Evolutionary conservation across 805 yeast genomes (phyloP).

Genomic region (Candida yuanshanica): DNA sequence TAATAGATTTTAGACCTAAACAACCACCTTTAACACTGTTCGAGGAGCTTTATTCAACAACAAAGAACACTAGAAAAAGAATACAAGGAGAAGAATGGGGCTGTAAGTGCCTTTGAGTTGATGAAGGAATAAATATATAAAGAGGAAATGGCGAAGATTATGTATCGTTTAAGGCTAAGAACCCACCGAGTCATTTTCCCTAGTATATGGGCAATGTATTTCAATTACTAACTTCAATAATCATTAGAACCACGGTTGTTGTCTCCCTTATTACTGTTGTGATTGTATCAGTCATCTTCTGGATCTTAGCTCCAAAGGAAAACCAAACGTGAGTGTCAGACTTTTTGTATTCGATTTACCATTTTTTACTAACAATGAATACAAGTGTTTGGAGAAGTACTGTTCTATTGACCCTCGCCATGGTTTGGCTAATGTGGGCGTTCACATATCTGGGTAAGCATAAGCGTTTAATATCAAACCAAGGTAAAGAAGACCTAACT

Average conservation of each 20-base stretch:
- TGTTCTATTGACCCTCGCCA: conserved; percentile 57
- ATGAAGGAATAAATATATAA: too few species aligned
- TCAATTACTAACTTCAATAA: background rate
- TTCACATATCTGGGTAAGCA: conserved; percentile 66
- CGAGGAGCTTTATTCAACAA: too few species aligned
- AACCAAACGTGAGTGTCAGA: conserved; percentile 52
- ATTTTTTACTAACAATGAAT: conserved; percentile 3
- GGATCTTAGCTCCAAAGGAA: conserved; percentile 83
- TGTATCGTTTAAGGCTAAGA: too few species aligned
- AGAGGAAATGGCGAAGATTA: too few species aligned
- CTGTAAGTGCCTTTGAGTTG: too few species aligned
- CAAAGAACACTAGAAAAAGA: too few species aligned
- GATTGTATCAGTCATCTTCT: conserved; percentile 57
- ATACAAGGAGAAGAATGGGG: too few species aligned
- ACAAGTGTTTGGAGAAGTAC: conserved; percentile 66
- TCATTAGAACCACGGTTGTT: conserved; percentile 42
- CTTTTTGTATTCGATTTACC: background rate
- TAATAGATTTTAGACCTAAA: background rate
- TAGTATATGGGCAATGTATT: background rate
- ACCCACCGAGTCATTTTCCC: background rate
- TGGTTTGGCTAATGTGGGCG: conserved; percentile 90
- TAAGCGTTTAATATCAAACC: background rate
- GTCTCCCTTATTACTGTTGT: conserved; percentile 55
- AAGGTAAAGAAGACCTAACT: background rate
- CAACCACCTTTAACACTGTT: too few species aligned